Evolutionary conservation across 352 stramenopile species (phyloP).

Genomic region (Phytophthora podocarpi): DNA sequence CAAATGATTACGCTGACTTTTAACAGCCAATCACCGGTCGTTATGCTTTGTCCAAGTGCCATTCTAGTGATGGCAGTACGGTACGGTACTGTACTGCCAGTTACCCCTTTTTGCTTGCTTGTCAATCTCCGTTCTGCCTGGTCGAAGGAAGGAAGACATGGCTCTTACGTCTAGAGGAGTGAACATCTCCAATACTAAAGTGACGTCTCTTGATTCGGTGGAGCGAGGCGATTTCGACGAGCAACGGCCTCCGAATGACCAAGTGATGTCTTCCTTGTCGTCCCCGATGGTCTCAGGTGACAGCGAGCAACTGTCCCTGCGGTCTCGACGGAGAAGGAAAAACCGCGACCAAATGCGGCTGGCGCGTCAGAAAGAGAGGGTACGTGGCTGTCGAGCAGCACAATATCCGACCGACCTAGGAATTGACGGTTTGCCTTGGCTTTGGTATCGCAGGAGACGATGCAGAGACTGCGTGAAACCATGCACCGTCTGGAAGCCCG

Average conservation of each 20-base stretch:
- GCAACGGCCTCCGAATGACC: background rate
- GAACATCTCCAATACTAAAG: too few relatives aligned
- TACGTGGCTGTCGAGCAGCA: slow-evolving; percentile 8
- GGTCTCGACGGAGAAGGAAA: slow-evolving; percentile 50
- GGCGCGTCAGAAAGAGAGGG: slow-evolving; percentile 49
- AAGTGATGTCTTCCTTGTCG: background rate
- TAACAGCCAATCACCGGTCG: slow-evolving; percentile 2
- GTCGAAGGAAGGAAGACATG: slow-evolving; percentile 3
- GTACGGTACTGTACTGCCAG: too few relatives aligned
- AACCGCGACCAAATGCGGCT: slow-evolving; percentile 64
- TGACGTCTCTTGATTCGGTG: too few relatives aligned
- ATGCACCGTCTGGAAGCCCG: slow-evolving; percentile 49
- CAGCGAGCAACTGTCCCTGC: slow-evolving; percentile 39
- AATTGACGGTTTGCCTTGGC: too few relatives aligned
- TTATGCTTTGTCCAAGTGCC: background rate
- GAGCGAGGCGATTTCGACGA: background rate
- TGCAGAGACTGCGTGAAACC: slow-evolving; percentile 50
- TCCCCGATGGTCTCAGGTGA: slow-evolving; percentile 16
- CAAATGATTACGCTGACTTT: background rate
- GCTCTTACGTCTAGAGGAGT: background rate
- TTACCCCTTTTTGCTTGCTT: too few relatives aligned
- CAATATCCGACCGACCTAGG: too few relatives aligned
- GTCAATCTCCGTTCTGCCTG: slow-evolving; percentile 11
- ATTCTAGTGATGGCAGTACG: too few relatives aligned
- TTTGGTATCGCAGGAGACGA: slow-evolving; percentile 38